A percentile compares a stretch with the other conserved stretches of the same genome.
Conservation (phyloP, 768 basidiomycete species). For the Phylloporus scabripes region DNA sequence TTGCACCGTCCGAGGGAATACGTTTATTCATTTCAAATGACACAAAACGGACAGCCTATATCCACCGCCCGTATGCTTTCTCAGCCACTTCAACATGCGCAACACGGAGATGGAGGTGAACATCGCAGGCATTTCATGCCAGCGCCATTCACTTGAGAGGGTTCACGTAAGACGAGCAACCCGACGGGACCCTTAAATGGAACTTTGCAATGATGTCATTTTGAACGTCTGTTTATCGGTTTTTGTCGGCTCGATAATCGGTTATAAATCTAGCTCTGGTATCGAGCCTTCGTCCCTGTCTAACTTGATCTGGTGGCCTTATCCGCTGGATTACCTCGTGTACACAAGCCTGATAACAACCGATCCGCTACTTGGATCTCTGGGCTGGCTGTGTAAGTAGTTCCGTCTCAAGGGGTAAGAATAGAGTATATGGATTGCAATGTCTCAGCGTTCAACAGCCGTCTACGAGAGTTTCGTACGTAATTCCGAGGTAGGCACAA, state of each 20-base stretch:
- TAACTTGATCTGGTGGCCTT: neutral
- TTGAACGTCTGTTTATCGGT: neutral
- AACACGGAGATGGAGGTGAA: neutral
- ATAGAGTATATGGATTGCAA: neutral
- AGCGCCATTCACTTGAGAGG: neutral
- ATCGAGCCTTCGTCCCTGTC: neutral
- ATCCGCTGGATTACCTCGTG: too few species aligned
- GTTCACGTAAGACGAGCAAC: neutral
- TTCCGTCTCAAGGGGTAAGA: neutral
- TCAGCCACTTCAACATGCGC: neutral
- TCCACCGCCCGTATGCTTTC: neutral
- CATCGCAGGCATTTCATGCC: neutral
- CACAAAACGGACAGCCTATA: neutral
- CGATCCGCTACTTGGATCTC: neutral
- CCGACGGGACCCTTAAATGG: neutral
- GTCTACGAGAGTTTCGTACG: neutral
- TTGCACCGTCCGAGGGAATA: neutral
- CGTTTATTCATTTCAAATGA: neutral
- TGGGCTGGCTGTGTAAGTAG: neutral
- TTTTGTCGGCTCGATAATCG: neutral
- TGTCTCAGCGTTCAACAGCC: neutral
- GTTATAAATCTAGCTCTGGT: neutral
- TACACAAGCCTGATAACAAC: neutral
- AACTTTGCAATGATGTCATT: neutral
- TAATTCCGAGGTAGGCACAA: neutral